Base-by-base conservation (phyloP, 345 rosid genomes). In the Dovyalis caffra region DNA sequence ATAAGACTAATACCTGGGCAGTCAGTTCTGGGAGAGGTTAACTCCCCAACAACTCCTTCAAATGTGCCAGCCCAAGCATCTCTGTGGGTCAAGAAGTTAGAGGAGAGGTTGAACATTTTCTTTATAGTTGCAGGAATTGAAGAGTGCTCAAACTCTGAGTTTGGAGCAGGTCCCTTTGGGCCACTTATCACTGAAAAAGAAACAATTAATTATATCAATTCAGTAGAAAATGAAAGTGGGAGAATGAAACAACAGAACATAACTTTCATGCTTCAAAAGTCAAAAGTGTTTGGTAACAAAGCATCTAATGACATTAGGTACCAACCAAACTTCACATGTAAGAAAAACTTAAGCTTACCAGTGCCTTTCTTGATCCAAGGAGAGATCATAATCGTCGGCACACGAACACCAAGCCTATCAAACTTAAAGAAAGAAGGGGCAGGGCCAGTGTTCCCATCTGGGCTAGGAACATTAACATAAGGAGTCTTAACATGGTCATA, bases 11-110 rank as follows among this genome's bases (percentile, higher is more conserved):
- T 84, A 86, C 97, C 88, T 47, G 97, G 99, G 78, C 99, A 95
- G 77, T 95, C 99, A 20, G 96, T 86, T 85, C 98, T 87, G 5
- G 99, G 97, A 69, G 94, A 84, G 68, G 87, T 78, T 67, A 93
- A 69, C 76, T 84, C 86, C 64, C 85, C 82, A 12, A 91, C 83
- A 34, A 95, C 91, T 20, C 83, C 89, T 83, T 95, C 98, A 29
- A 95, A 93, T 29, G 97, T 93, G 62, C 90, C 92, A 0, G 99
- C 99, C 99, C 99, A 93, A 69, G 99, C 98, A 85, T 95, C 99
- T 78, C 99, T 85, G 76, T 89, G 92, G 61, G 99, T 95, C 60
- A 95, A 86, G 88, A 88, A 95, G 77, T 91, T 93, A 49, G 99
- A 93, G 45, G 86, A 79, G 53, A 95, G 88, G 68, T 89, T 88